A percentile compares a stretch with the other conserved stretches of the same genome.
Evolutionary conservation across 208 protist species (phyloP).

Genomic region (Crithidia thermophila): DNA sequence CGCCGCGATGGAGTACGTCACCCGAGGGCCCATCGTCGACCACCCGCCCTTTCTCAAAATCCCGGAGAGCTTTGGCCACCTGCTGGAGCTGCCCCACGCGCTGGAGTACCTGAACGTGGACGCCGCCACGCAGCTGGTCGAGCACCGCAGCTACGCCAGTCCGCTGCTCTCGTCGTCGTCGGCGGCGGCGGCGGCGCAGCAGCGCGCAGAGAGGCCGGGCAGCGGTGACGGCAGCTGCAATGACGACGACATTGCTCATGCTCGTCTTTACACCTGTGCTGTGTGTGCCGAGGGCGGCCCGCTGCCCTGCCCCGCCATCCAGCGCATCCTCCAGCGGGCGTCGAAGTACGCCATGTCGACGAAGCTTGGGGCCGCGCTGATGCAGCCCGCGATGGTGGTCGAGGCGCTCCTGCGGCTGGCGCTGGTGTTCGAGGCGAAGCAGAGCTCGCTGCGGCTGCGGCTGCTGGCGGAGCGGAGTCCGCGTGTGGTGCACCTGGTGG

Average conservation of each 20-base stretch:
- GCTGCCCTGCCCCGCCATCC: constrained; percentile 42
- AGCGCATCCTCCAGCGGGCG: constrained; percentile 34
- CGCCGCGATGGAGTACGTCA: constrained; percentile 31
- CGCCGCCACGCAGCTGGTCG: constrained; percentile 36
- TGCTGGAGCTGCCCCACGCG: constrained; percentile 42
- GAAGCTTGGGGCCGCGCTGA: constrained; percentile 47
- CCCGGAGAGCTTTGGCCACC: constrained; percentile 39
- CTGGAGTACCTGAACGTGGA: constrained; percentile 64
- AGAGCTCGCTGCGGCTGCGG: constrained; percentile 82
- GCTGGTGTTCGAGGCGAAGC: constrained; percentile 79
- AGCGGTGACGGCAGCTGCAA: neutral
- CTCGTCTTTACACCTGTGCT: constrained; percentile 32
- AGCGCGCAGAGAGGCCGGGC: neutral
- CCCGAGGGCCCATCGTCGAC: constrained; percentile 37
- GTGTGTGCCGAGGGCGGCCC: constrained; percentile 40
- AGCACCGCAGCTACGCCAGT: constrained; percentile 27
- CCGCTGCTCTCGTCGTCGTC: constrained; percentile 14
- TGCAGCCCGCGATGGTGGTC: constrained; percentile 75
- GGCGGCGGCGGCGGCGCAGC: neutral
- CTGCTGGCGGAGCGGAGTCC: constrained; percentile 69
- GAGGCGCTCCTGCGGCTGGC: constrained; percentile 64
- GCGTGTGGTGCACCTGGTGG: constrained; percentile 48
- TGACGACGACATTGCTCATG: constrained; percentile 2
- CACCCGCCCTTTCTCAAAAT: constrained; percentile 50
- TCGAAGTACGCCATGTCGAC: constrained; percentile 39